Base-by-base conservation (phyloP, 2,329 filamentous ascomycete species). In the Fonsecaea pugnacius region DNA sequence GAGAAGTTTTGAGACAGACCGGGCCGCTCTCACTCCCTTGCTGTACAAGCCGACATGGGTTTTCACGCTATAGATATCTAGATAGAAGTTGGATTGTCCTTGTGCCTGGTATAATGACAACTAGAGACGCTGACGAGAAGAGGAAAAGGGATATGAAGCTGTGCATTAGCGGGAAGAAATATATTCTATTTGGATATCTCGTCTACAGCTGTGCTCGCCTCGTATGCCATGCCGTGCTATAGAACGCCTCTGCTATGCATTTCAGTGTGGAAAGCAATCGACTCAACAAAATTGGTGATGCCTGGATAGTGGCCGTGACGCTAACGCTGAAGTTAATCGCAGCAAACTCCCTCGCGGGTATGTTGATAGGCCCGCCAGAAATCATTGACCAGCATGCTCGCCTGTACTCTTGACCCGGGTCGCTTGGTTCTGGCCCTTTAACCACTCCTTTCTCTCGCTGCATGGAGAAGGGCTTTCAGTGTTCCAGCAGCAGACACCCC, bases 1-100 rank as follows among this genome's bases (percentile, higher is more conserved):
- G 94, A 97, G 71, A 83, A 83, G 1, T 80, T 70, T 60, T 60
- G 62, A 33, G 3, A 27, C 12, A 38, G n/a, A 56, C 18, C 32
- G 24, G n/a, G n/a, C n/a, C n/a, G n/a, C n/a, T n/a, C 12, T 38
- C 30, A 3, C 12, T 27, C 27, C 18, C 21, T 21, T 14, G 14
- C 27, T 18, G 9, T 7, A 2, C 9, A 10, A 12, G 35, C 6
- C n/a, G 46, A 27, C 10, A 27, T 30, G 27, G 27, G 27, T 30
- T 30, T 30, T 30, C 27, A 30, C 27, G 6, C 27, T 6, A 30
- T 30, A 30, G 27, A 30, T 30, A 30, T 30, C 27, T 30, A 30
- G 27, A 30, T 30, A 6, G 27, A 30, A 30, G 4, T 30, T 30
- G 27, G 27, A 30, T 30, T 30, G 27, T 30, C 27, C 27, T 30